Base-by-base conservation (phyloP, 2,329 filamentous ascomycete species). In the Alternaria rosae region DNA sequence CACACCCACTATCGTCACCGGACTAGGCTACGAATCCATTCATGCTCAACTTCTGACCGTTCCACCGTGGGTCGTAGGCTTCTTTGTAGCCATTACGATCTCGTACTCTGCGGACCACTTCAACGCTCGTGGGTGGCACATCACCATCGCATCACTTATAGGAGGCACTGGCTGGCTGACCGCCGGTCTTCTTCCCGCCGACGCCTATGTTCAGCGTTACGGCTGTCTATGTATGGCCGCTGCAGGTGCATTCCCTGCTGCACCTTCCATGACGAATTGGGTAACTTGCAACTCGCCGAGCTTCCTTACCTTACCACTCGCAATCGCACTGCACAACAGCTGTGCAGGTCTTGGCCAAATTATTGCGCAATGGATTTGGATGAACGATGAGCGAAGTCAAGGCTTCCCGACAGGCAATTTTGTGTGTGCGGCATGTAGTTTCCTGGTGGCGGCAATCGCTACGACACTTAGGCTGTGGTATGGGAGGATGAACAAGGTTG, bases 1-100 rank as follows among this genome's bases (percentile, higher is more conserved):
- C 76, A 84, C 90, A 0, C 90, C 90, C 0, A 88, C 86, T 2
- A 91, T 92, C 56, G 87, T 90, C 52, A 83, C 83, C 2, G 87
- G 87, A 0, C 72, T 86, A 3, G 83, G 84, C 1, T 86, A 84
- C 65, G 74, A 85, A 15, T 83, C 85, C 52, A 79, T 89, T 9
- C 73, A 82, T 53, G 87, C 89, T 4, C 89, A 91, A 75, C 76
- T 91, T 15, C 88, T 91, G 85, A 89, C 88, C 0, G 87, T 91
- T 0, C 88, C 89, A 2, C 88, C 89, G 10, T 58, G 56, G 48
- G 48, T 58, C 10, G 56, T 54, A 2, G 48, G 56, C 10, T 59
- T 0, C 90, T 80, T 84, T 3, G 79, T 85, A n/a, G 85, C 83
- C 7, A 59, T 75, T 11, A 57, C 52, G 28, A 21, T 64, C 9